Conservation (phyloP, 2,329 filamentous ascomycete species). For the Colletotrichum sp. region DNA sequence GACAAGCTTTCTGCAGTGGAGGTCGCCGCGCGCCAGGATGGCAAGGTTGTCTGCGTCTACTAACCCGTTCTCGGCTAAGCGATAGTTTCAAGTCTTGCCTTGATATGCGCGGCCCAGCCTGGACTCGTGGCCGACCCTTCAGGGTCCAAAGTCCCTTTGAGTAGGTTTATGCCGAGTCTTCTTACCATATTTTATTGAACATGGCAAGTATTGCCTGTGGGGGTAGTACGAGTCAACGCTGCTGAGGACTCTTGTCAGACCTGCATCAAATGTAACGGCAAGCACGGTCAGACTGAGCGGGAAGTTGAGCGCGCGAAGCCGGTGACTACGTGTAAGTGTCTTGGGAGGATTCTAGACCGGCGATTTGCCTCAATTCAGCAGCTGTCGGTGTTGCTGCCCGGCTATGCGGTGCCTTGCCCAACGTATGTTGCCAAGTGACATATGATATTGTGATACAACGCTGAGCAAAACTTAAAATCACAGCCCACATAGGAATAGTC, state of each 20-base stretch:
- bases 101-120: background rate
- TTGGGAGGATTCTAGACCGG: background rate
- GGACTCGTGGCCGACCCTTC: background rate
- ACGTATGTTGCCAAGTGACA: background rate
- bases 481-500: background rate
- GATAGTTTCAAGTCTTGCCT: background rate
- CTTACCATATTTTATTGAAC: background rate
- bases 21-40: background rate
- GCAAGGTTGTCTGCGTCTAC: background rate
- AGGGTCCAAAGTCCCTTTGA: background rate
- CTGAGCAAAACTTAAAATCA: background rate
- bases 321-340: background rate
- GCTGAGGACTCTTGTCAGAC: background rate
- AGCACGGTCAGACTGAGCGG: background rate
- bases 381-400: background rate
- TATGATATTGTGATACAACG: background rate
- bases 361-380: background rate
- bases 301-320: background rate
- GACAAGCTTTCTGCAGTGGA: background rate
- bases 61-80: background rate
- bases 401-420: background rate
- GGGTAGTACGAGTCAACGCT: background rate
- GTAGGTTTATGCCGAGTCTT: background rate
- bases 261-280: background rate
- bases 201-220: background rate